Base-by-base conservation (phyloP, 1,139 yeast genomes). In the Sugiyamaella pinicola region DNA sequence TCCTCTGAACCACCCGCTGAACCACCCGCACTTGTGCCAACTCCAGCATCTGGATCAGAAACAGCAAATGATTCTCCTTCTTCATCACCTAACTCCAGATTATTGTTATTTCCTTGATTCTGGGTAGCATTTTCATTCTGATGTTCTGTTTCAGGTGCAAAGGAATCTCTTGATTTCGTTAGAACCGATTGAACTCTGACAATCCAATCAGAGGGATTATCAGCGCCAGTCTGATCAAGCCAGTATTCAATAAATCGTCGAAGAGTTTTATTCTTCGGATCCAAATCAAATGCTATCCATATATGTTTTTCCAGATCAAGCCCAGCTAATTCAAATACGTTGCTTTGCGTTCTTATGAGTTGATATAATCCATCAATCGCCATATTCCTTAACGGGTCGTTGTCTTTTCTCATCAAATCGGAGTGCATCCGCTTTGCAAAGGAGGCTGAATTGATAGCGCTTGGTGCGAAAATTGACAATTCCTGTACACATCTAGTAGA, bases 61-160 rank as follows among this genome's bases (percentile, higher is more conserved):
- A 61, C 68, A 3, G 77, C 72, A 57, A 77, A 74, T 0, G 78
- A 72, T 44, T 71, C 75, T 1, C 76, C 74, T 58, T 77, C 81
- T 54, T 76, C 81, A 51, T 74, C 79, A 1, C 70, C 70, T 49
- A 70, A 69, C 8, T 56, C 60, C 9, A 53, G 52, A 10, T 52
- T 55, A 5, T 53, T 52, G 9, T 52, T 55, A 5, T 53, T 52
- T 4, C 34, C 26, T 3, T 28, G 42, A 13, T 17, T 13, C 8
- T 39, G 46, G 5, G 15, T 13, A 12, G 26, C 28, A 12, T 10
- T 9, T 26, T 46, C 43, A 6, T 34, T 12, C 19, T 35, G 51
- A 12, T 18, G 26, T 4, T 13, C 28, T 15, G 4, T 19, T 6
- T 35, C 43, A 18, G 61, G 57, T 40, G 57, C 40, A 51, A 67